Conservation (phyloP, 108 stramenopile genomes). For the Fragilaria crotonensis region DNA sequence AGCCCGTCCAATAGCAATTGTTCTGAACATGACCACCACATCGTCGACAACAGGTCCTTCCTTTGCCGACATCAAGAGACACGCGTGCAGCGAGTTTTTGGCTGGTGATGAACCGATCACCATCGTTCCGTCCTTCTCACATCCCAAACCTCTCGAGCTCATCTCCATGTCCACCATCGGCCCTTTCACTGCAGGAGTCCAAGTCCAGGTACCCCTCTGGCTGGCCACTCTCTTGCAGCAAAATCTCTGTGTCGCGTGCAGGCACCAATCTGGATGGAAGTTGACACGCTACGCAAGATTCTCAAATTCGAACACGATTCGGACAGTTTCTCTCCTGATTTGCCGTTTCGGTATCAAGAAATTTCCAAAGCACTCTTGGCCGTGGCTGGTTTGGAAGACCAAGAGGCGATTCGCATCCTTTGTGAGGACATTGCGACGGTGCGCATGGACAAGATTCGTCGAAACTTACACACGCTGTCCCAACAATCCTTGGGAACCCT, state of each 20-base stretch:
- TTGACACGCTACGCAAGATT: conserved; percentile 36
- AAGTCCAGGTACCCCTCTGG: conserved; percentile 70
- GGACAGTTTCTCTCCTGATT: conserved; percentile 24
- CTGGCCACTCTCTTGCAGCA: conserved; percentile 50
- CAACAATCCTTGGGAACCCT: conserved; percentile 22
- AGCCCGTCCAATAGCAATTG: no score
- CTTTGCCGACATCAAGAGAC: conserved; percentile 4
- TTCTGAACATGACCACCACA: no score
- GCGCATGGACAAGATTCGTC: conserved; percentile 68
- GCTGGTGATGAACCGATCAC: conserved; percentile 36
- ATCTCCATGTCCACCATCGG: conserved; percentile 23
- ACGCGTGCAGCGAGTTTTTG: conserved; percentile 16
- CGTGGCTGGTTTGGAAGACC: conserved; percentile 23
- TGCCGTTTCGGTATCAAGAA: conserved; percentile 76
- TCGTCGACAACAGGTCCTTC: no score
- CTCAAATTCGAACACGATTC: conserved; percentile 51
- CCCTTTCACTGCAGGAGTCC: conserved; percentile 71
- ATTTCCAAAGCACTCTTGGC: conserved; percentile 43
- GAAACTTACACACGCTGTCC: conserved; percentile 59
- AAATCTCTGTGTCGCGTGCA: conserved; percentile 49
- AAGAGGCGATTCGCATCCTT: conserved; percentile 32
- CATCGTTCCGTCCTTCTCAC: conserved; percentile 40
- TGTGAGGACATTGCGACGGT: conserved; percentile 64
- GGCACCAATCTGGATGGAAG: conserved; percentile 47
- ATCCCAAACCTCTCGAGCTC: conserved; percentile 30